Evolutionary conservation across 2,329 filamentous ascomycete genomes (phyloP).

Genomic region (Calonectria naviculata): DNA sequence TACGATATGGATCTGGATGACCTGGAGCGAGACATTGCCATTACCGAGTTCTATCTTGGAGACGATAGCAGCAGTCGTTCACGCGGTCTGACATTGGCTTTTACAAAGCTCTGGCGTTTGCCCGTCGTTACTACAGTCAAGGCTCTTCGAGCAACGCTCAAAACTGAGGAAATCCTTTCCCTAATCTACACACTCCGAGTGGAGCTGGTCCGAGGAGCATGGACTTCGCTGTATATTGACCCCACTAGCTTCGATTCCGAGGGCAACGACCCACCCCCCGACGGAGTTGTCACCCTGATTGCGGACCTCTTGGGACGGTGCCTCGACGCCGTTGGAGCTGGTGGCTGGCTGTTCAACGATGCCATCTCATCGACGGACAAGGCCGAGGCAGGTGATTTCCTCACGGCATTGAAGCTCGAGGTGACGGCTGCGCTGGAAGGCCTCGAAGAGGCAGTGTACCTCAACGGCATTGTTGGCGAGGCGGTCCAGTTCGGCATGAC

Average conservation of each 20-base stretch:
- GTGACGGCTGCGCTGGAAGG: conserved; percentile 78
- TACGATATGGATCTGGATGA: conserved; percentile 68
- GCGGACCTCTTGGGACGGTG: conserved; percentile 78
- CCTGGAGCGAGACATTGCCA: conserved; percentile 73
- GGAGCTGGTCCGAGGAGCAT: conserved; percentile 79
- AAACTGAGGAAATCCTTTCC: conserved; percentile 75
- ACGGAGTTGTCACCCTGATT: conserved; percentile 77
- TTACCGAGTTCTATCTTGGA: conserved; percentile 75
- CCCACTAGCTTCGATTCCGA: conserved; percentile 58
- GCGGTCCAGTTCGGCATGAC: conserved; percentile 69
- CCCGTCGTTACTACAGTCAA: conserved; percentile 69
- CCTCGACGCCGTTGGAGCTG: conserved; percentile 79
- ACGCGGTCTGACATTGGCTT: conserved; percentile 73
- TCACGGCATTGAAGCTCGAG: conserved; percentile 74
- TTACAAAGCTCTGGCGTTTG: conserved; percentile 76
- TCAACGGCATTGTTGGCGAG: conserved; percentile 74
- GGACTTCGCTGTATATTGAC: conserved; percentile 79
- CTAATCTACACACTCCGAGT: conserved; percentile 79
- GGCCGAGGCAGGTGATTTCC: conserved; percentile 70
- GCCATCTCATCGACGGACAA: conserved; percentile 61
- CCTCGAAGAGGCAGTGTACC: conserved; percentile 74
- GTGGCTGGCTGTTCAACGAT: conserved; percentile 78
- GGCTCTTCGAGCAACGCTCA: conserved; percentile 71
- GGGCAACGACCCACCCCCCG: conserved; percentile 61
- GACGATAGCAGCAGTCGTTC: conserved; percentile 72